Conservation (phyloP, 139 green algal species). For the Edaphochlamys debaryana region DNA sequence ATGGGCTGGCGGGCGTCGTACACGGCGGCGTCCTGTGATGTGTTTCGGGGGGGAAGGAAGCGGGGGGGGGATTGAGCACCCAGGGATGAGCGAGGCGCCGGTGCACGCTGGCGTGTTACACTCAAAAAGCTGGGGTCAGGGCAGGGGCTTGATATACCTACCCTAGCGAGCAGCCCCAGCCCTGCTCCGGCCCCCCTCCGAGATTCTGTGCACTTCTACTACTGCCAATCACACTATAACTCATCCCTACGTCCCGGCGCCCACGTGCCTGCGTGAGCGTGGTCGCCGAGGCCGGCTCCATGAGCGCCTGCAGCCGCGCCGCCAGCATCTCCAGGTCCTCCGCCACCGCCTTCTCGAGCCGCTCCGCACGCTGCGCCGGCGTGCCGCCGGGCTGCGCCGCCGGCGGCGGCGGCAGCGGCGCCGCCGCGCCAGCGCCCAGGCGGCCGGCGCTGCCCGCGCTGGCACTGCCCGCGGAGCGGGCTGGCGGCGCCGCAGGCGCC, state of each 20-base stretch:
- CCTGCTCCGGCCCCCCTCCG: no score
- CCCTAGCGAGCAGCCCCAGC: no score
- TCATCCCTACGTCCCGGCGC: no score
- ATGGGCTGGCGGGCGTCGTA: conserved; percentile 25
- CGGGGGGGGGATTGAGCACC: no score
- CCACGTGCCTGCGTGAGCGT: conserved; percentile 1
- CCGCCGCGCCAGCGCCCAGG: background rate
- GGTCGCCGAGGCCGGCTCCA: conserved; percentile 21
- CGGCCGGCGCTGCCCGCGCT: background rate
- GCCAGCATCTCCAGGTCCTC: conserved; percentile 37
- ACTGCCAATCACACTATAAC: no score
- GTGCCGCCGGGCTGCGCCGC: background rate
- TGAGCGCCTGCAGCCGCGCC: conserved; percentile 16
- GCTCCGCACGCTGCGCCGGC: background rate
- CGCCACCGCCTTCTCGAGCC: conserved; percentile 6
- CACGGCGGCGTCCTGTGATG: conserved; percentile 32
- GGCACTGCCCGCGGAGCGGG: background rate
- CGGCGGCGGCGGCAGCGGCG: conserved; percentile 3
- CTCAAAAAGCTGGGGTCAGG: no score
- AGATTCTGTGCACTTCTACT: no score
- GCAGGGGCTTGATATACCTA: no score
- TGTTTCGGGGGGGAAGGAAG: no score
- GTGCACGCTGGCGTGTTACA: no score
- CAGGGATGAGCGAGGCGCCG: no score
- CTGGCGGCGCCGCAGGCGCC: background rate